Evolutionary conservation across 1,284 basidiomycete genomes (phyloP), one percentile per base, ranked within the genome.

Genomic region (Afroboletus lepidellus): DNA sequence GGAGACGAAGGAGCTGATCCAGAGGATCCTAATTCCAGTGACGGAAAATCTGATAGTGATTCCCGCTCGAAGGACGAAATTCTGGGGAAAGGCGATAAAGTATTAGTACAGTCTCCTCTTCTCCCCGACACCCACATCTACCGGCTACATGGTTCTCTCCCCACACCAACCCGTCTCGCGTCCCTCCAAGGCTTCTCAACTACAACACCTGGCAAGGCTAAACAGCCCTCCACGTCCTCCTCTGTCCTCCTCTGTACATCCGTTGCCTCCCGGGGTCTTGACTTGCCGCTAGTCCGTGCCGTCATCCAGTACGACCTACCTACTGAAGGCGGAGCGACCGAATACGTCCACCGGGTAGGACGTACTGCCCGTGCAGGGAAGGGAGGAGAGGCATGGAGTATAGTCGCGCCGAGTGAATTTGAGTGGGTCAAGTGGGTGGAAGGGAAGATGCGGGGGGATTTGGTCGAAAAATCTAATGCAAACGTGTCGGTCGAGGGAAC

Each of bases 221-320:
- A 71, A 59, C 60, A 48, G 44, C 62, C 54, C 43, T 54, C 71
- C 4, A 51, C 63, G 8, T 58, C 62, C 0, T 80, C 81, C 2
- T 85, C 93, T 1, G 81, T 99, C 45, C 78, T 99, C 8, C 77
- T 99, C 37, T 98, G 95, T 66, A 99, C 97, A 1, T 96, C 94
- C 2, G 94, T 99, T 51, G 97, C 96, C 1, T 94, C 95, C 29
- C 92, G 97, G 65, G 97, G 97, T 65, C 80, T 99, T n/a, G 97
- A 99, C 74, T 75, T 99, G 41, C 94, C 94, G 3, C 81, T 93
- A n/a, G 94, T 99, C 8, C 86, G 88, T 18, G 91, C 92, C 3
- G 95, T 99, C 51, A 77, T 99, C 30, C 97, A 99, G 67, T 96
- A 96, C 66, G 97, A 99, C 69, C 81, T 98, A 24, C 96, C 97